Conservation (phyloP, 2,329 filamentous ascomycete genomes). For the Acrocalymma vagum region DNA sequence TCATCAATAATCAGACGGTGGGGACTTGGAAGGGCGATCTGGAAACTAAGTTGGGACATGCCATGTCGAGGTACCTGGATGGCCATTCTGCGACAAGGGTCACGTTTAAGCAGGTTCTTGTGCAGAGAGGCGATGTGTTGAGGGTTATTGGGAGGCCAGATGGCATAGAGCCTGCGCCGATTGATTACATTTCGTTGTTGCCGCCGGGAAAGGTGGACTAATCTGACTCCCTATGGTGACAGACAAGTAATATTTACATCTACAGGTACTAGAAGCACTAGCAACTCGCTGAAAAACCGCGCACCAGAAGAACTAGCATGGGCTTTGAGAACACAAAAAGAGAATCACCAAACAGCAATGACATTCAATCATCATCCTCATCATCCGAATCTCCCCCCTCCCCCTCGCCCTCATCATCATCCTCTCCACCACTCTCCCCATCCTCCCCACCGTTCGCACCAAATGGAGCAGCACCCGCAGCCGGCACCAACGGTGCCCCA, state of each 20-base stretch:
- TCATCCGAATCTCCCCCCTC: constrained; percentile 22
- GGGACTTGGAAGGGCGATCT: constrained; percentile 68
- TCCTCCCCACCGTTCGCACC: constrained; percentile 8
- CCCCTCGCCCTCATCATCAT: constrained; percentile 9
- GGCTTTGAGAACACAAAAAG: too few relatives aligned
- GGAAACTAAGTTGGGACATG: constrained; percentile 68
- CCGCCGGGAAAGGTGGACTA: constrained; percentile 67
- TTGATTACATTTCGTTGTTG: constrained; percentile 73
- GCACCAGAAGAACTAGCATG: too few relatives aligned
- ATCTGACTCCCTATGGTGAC: constrained; percentile 2
- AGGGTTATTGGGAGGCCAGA: constrained; percentile 66
- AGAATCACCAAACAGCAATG: too few relatives aligned
- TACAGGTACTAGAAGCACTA: too few relatives aligned
- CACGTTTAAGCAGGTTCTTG: constrained; percentile 62
- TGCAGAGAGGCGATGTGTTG: constrained; percentile 62
- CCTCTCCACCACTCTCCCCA: constrained; percentile 9
- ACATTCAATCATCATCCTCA: too few relatives aligned
- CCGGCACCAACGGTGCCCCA: constrained; percentile 3
- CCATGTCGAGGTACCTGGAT: constrained; percentile 67
- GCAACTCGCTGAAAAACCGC: too few relatives aligned
- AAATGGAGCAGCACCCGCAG: constrained; percentile 4
- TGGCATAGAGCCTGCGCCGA: constrained; percentile 69
- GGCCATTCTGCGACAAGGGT: constrained; percentile 71
- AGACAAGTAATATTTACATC: too few relatives aligned
- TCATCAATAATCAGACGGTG: constrained; percentile 61